phyloP scores from a whole-genome alignment of 306 rosid species.

The Prinsepia uniflora region DNA sequence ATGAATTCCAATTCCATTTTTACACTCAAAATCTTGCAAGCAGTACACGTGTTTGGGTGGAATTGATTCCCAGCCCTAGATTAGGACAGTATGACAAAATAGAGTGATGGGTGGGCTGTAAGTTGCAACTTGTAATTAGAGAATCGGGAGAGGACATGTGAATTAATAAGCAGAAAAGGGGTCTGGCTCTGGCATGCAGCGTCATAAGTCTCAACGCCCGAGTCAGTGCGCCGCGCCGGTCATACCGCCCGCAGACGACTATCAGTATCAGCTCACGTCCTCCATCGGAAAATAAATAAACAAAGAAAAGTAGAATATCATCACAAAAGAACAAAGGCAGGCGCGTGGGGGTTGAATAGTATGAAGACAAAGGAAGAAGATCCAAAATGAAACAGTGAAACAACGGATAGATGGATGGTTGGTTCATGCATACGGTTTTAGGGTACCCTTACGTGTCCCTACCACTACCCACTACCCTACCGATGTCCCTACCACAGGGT shows the following conservation, averaged over 20 bases:
- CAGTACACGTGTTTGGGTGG: too few relatives aligned
- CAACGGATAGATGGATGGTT: neutral
- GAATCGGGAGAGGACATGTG: too few relatives aligned
- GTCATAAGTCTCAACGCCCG: neutral
- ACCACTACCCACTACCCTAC: neutral
- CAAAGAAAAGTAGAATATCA: neutral
- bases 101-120: too few relatives aligned
- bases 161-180: too few relatives aligned
- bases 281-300: neutral
- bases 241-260: neutral
- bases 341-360: neutral
- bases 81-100: too few relatives aligned
- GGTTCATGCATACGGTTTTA: neutral
- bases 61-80: too few relatives aligned
- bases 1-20: too few relatives aligned
- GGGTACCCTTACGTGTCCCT: constrained; percentile 4
- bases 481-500: too few relatives aligned
- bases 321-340: neutral
- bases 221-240: neutral
- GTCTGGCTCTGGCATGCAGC: too few relatives aligned
- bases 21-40: too few relatives aligned
- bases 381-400: neutral
- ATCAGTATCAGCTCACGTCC: neutral
- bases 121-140: too few relatives aligned
- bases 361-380: too few relatives aligned